Evolutionary conservation across 176 grass and related monocot genomes (phyloP).

Genomic region (Musa itinerans): DNA sequence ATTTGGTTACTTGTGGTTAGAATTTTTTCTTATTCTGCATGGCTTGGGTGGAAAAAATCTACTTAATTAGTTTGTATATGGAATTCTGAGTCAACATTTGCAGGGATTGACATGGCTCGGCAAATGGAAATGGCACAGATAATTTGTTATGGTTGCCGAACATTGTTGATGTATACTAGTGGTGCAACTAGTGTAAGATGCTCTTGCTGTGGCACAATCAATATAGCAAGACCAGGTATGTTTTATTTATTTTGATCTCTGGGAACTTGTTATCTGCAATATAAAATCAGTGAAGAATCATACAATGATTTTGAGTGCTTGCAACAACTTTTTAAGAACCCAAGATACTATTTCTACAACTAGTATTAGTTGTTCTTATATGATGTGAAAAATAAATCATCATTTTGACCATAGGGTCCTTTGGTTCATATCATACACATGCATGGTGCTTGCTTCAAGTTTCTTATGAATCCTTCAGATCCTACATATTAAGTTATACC

Average conservation of each 20-base stretch:
- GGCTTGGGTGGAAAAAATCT: background rate
- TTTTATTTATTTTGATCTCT: background rate
- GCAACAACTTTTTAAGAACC: no score
- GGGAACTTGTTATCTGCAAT: no score
- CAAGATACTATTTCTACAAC: background rate
- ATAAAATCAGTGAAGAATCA: no score
- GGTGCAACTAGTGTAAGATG: conserved; percentile 66
- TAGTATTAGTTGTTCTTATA: no score
- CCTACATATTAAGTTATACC: no score
- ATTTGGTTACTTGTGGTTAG: conserved; percentile 2
- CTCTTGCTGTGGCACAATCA: conserved; percentile 76
- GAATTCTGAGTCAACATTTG: conserved; percentile 24
- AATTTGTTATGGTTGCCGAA: conserved; percentile 62
- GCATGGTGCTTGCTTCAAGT: no score
- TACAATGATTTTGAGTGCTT: no score
- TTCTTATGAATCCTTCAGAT: no score
- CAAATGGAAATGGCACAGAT: conserved; percentile 8
- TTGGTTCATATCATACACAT: no score
- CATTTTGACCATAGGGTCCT: no score
- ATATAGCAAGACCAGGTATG: conserved; percentile 66
- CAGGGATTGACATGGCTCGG: conserved; percentile 62
- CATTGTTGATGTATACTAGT: conserved; percentile 64
- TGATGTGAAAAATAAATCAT: no score
- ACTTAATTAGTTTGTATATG: conserved; percentile 15
- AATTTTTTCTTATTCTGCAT: background rate